Conservation (phyloP, 495 filamentous ascomycete genomes). For the Penicillium roqueforti region DNA sequence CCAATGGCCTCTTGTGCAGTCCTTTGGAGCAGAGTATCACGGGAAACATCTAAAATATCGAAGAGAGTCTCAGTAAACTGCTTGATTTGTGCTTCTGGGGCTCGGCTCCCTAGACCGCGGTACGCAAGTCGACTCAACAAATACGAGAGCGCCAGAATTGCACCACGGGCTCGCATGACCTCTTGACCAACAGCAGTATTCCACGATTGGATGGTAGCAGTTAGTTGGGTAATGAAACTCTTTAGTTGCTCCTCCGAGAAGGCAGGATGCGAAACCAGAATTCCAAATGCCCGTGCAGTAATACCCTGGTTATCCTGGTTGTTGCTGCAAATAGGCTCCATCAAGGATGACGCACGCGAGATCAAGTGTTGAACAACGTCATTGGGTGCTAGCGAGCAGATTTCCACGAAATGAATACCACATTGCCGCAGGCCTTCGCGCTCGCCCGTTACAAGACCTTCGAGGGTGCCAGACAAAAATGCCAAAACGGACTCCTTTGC, state of each 20-base stretch:
- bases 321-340: constrained; percentile 62
- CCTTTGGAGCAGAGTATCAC: constrained; percentile 54
- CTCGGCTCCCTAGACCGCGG: constrained; percentile 32
- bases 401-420: constrained; percentile 59
- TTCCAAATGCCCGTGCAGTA: constrained; percentile 69
- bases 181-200: constrained; percentile 56
- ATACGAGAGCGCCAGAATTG: constrained; percentile 54
- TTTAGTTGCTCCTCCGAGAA: constrained; percentile 32
- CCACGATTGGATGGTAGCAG: constrained; percentile 45
- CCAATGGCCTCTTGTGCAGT: constrained; percentile 63
- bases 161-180: constrained; percentile 57
- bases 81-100: constrained; percentile 32
- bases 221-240: constrained; percentile 39
- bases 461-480: constrained; percentile 54
- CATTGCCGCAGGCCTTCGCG: constrained; percentile 49
- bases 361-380: constrained; percentile 48
- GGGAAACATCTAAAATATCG: constrained; percentile 45
- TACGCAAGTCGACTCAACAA: constrained; percentile 56
- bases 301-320: constrained; percentile 57
- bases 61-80: constrained; percentile 40
- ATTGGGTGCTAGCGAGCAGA: constrained; percentile 60
- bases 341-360: constrained; percentile 44
- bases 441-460: constrained; percentile 52
- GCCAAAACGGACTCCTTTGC: constrained; percentile 28
- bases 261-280: constrained; percentile 64